phyloP scores from a whole-genome alignment of 805 yeast genomes.

The Cyberlindnera mrakii region DNA sequence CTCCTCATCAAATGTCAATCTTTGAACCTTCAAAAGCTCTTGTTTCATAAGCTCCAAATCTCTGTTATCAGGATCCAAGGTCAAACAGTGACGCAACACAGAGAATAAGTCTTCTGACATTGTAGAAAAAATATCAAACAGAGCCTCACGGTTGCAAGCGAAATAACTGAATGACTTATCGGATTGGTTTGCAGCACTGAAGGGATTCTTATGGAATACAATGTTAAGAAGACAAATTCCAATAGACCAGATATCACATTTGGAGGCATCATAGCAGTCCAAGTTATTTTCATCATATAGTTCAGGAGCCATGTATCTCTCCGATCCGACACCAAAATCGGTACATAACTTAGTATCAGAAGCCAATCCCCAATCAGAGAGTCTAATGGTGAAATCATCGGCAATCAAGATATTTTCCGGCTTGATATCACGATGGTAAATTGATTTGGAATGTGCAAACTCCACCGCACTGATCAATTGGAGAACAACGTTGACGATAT shows the following conservation, averaged over 20 bases:
- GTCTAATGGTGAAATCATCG: constrained; percentile 47
- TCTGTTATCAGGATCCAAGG: constrained; percentile 85
- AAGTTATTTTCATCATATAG: constrained; percentile 54
- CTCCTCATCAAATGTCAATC: constrained; percentile 83
- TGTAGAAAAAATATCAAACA: constrained; percentile 86
- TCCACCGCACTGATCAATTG: constrained; percentile 69
- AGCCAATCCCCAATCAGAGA: constrained; percentile 75
- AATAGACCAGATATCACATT: constrained; percentile 84
- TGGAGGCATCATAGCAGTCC: constrained; percentile 67
- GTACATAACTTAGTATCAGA: constrained; percentile 45
- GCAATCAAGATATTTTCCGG: constrained; percentile 69
- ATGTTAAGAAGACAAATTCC: constrained; percentile 79
- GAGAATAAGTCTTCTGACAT: constrained; percentile 83
- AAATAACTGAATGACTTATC: constrained; percentile 83
- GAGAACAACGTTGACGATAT: constrained; percentile 46
- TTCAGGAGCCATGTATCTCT: constrained; percentile 94
- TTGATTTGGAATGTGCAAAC: constrained; percentile 63
- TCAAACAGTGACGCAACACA: constrained; percentile 70
- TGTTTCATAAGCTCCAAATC: constrained; percentile 52
- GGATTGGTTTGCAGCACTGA: constrained; percentile 68
- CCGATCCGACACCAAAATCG: constrained; percentile 84
- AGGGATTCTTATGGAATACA: constrained; percentile 86
- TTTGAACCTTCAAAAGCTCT: constrained; percentile 54
- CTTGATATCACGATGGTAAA: constrained; percentile 79
- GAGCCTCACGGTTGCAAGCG: constrained; percentile 80